phyloP scores from a whole-genome alignment of 2,329 filamentous ascomycete genomes.

The Botrytis paeoniae region DNA sequence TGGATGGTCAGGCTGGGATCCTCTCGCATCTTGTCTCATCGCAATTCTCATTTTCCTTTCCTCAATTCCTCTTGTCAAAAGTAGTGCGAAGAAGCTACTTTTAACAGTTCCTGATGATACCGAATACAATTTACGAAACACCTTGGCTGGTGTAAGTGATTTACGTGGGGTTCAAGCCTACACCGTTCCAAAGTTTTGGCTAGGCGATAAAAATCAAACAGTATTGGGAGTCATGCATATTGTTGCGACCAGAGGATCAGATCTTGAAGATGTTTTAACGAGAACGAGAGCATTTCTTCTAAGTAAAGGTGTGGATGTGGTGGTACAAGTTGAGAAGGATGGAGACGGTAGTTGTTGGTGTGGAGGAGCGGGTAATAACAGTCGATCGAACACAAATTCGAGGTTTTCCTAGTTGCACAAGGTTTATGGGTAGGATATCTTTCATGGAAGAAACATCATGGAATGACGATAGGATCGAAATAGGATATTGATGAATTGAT shows the following conservation, averaged over 20 bases:
- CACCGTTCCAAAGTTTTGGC: constrained; percentile 86
- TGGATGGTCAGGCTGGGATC: constrained; percentile 93
- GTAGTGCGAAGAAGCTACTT: constrained; percentile 77
- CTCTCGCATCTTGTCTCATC: constrained; percentile 89
- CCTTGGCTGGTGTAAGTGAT: constrained; percentile 76
- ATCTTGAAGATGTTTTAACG: constrained; percentile 79
- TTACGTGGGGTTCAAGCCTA: constrained; percentile 84
- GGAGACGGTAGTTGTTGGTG: constrained; percentile 68
- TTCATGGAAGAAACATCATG: not conserved
- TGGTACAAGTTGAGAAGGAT: constrained; percentile 85
- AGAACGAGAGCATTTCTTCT: constrained; percentile 70
- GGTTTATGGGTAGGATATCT: not conserved
- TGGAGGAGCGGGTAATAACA: constrained; percentile 31
- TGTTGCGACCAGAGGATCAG: constrained; percentile 66
- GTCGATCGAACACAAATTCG: constrained; percentile 10
- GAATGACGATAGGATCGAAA: not conserved
- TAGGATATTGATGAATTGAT: not conserved
- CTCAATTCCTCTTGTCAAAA: constrained; percentile 81
- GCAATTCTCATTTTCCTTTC: constrained; percentile 91
- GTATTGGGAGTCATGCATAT: constrained; percentile 86
- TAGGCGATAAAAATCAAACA: constrained; percentile 65
- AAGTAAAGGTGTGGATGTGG: constrained; percentile 71
- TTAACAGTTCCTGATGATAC: constrained; percentile 79
- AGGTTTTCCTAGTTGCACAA: constrained; percentile 14
- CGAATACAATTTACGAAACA: constrained; percentile 85